Evolutionary conservation across 768 basidiomycete species (phyloP), one percentile per base, ranked within the genome.

Genomic region (Hericium coralloides): DNA sequence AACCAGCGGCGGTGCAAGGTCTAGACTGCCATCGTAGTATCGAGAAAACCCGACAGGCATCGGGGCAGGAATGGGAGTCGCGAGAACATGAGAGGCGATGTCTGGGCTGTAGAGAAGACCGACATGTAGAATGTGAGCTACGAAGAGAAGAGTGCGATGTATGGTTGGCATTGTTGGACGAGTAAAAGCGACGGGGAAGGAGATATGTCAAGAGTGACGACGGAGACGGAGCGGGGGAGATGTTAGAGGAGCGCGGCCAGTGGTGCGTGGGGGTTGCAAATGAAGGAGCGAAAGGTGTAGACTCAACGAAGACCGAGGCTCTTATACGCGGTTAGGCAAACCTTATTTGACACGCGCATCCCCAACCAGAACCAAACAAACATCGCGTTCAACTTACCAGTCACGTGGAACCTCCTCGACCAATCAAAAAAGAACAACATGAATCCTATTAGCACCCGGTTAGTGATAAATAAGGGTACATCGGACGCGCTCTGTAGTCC

Each of bases 111-210:
- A 60, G 56, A 74, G 64, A 48, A 71, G 65, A 50, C 71, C 65
- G 60, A 81, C 68, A 57, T 66, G 69, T 58, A 73, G 62, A 49
- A 74, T 70, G 63, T 76, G 70, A 51, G 77, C 63, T 56, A 71
- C 72, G 64, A 77, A 57, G 59, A 74, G 65, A 58, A 76, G 56
- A 61, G 71, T 67, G 60, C 71, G 74, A 64, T 67, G 65, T 64
- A 74, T 55, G 20, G 69, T 72, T 59, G 70, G 64, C 72, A 74
- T 72, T 49, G 25, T 53, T 51, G 52, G 20, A n/a, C 53, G 45
- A 36, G 53, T 49, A 8, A 39, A 53, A 45, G 39, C 39, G 41
- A 50, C 39, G 73, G 52, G 20, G 26, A 12, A 22, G 48, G 18
- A 2, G 17, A 39, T 60, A 60, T 55, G 57, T 63, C 62, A 52